Evolutionary conservation across 2,329 filamentous ascomycete species (phyloP).

Genomic region (Ophiocordyceps camponoti-rufipedis): DNA sequence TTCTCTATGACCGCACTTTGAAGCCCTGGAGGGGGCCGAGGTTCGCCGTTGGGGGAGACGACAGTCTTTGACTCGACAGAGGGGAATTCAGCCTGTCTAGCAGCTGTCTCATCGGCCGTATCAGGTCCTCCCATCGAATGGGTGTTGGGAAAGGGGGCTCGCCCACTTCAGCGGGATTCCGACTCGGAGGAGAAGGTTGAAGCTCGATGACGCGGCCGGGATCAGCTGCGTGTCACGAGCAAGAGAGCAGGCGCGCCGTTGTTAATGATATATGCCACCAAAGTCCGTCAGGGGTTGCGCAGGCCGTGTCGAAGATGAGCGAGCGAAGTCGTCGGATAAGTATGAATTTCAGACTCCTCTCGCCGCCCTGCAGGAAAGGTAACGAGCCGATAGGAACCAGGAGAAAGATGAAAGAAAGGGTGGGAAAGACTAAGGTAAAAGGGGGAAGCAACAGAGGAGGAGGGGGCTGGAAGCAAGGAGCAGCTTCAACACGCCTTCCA

Average conservation of each 20-base stretch:
- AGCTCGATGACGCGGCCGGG: background rate
- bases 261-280: background rate
- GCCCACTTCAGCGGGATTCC: constrained; percentile 1
- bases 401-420: background rate
- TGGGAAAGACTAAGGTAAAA: background rate
- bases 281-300: background rate
- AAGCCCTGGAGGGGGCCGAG: constrained; percentile 18
- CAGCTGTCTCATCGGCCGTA: constrained; percentile 20
- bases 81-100: constrained; percentile 18
- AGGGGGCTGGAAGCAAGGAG: background rate
- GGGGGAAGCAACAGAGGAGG: background rate
- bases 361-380: background rate
- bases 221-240: background rate
- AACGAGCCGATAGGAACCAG: background rate
- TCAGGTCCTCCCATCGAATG: constrained; percentile 24
- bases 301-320: background rate
- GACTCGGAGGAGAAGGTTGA: background rate
- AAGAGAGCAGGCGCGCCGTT: background rate
- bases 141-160: constrained; percentile 8
- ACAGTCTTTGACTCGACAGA: constrained; percentile 18
- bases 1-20: constrained; percentile 19
- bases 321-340: background rate
- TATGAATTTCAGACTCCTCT: background rate
- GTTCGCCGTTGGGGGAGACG: constrained; percentile 18
- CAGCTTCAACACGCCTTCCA: background rate